Base-by-base conservation (phyloP, 768 basidiomycete genomes). In the Podaxis sp. region DNA sequence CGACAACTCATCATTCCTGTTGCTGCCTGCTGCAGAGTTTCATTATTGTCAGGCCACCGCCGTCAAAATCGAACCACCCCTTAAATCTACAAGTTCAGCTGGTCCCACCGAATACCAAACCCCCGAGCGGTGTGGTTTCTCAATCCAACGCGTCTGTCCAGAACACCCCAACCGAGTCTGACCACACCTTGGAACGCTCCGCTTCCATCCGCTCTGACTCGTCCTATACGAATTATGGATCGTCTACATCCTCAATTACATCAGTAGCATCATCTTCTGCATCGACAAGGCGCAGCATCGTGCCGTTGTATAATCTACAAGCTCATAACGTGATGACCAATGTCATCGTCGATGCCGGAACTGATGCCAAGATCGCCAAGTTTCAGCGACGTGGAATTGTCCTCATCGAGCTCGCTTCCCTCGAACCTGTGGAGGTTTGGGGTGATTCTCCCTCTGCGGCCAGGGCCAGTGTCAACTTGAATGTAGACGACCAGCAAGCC, bases 61-160 rank as follows among this genome's bases (percentile, higher is more conserved):
- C 93, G 0, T 85, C 90, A 5, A 86, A 87, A 66, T 79, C 84
- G n/a, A 90, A 90, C 63, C 92, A 95, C 64, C 90, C 93, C 0
- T 78, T 95, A 47, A 95, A 95, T 70, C 79, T 96, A 0, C 95
- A 97, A 67, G 87, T 97, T 10, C 95, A 97, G 71, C 87, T 97
- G 44, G 89, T 96, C 1, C 91, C 91, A 4, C 89, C 87, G 44
- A 80, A 74, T 64, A 74, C 74, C 56, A 84, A 76, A 61, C 78
- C 74, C 0, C 77, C 77, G 0, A 68, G 68, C 5, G 77, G 76
- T 2, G 69, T 71, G 25, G 69, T 63, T 16, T 74, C 72, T 16
- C 70, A 70, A 25, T 67, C 72, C 4, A 57, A 16, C 28, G 23
- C 61, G 10, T 50, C 52, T 7, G 25, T 57, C 16, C 57, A 55